Evolutionary conservation across 1,284 basidiomycete species (phyloP).

Genomic region (Hemileia vastatrix): DNA sequence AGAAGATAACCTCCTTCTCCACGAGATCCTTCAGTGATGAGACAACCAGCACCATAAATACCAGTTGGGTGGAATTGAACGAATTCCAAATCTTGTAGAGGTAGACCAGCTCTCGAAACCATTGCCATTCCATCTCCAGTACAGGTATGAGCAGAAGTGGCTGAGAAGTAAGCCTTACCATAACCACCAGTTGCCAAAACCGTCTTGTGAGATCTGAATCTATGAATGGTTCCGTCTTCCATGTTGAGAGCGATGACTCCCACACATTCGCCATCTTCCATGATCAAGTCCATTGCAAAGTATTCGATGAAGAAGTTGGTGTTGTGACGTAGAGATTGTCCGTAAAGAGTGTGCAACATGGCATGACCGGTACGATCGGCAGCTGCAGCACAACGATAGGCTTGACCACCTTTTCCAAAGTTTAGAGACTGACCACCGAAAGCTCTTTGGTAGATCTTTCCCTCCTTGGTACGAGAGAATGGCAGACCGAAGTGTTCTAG

Average conservation of each 20-base stretch:
- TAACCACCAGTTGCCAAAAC: slow-evolving; percentile 97
- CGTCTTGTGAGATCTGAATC: slow-evolving; percentile 96
- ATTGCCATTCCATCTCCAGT: slow-evolving; percentile 98
- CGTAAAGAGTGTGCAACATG: slow-evolving; percentile 96
- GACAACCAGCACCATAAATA: slow-evolving; percentile 96
- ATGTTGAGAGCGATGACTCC: slow-evolving; percentile 98
- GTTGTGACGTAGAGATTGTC: slow-evolving; percentile 96
- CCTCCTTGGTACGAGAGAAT: slow-evolving; percentile 96
- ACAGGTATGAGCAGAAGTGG: slow-evolving; percentile 97
- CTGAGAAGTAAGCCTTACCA: slow-evolving; percentile 96
- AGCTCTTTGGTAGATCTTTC: slow-evolving; percentile 98
- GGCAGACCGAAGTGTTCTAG: slow-evolving; percentile 98
- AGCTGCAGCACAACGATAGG: slow-evolving; percentile 95
- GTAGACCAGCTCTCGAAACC: slow-evolving; percentile 91
- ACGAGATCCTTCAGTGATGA: slow-evolving; percentile 98
- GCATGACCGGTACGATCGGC: slow-evolving; percentile 99
- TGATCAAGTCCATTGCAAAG: slow-evolving; percentile 94
- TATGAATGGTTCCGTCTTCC: slow-evolving; percentile 97
- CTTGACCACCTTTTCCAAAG: slow-evolving; percentile 95
- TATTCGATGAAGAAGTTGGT: slow-evolving; percentile 99
- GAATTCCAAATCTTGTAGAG: slow-evolving; percentile 94
- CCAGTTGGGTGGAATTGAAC: slow-evolving; percentile 99
- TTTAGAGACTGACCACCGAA: slow-evolving; percentile 97
- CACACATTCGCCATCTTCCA: slow-evolving; percentile 98
- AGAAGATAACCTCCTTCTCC: slow-evolving; percentile 98